phyloP scores from a whole-genome alignment of 805 yeast species.

The Komagataella pseudopastoris region DNA sequence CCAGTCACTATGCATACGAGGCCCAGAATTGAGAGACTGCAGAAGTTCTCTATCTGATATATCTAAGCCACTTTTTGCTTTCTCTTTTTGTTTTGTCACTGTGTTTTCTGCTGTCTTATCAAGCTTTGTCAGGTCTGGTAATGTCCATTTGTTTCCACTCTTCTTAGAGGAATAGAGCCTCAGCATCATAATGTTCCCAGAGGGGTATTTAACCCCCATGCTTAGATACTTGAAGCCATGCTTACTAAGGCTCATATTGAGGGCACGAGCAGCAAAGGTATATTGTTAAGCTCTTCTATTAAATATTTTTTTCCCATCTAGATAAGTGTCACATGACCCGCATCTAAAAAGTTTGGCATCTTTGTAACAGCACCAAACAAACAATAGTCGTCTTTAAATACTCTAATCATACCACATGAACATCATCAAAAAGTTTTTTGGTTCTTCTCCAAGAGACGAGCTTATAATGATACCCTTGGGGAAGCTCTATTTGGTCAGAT shows the following conservation, averaged over 20 bases:
- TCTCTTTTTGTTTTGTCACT: slow-evolving; percentile 5
- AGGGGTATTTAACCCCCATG: neutral
- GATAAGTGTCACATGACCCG: slow-evolving; percentile 1
- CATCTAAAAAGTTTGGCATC: neutral
- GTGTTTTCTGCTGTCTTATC: slow-evolving; percentile 11
- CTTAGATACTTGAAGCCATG: neutral
- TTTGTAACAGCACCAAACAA: neutral
- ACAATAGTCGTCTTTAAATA: neutral
- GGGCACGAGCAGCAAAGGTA: no score
- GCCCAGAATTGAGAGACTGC: slow-evolving; percentile 10
- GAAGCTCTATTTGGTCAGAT: slow-evolving; percentile 57
- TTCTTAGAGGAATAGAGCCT: slow-evolving; percentile 1
- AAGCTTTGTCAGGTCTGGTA: slow-evolving; percentile 19
- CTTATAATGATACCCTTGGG: slow-evolving; percentile 68
- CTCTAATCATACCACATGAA: slow-evolving; percentile 35
- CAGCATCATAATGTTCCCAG: neutral
- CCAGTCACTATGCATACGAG: slow-evolving; percentile 28
- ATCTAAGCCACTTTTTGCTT: slow-evolving; percentile 5
- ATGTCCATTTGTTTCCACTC: slow-evolving; percentile 17
- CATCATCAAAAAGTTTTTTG: slow-evolving; percentile 52
- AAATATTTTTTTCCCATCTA: neutral
- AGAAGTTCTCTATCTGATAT: slow-evolving; percentile 6
- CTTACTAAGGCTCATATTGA: neutral
- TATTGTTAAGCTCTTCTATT: neutral
- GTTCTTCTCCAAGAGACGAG: slow-evolving; percentile 41